Percentiles rank a stretch among this genome's conserved stretches.
Conservation (phyloP, 2,329 filamentous ascomycete genomes). For the Cladosporium sp. region DNA sequence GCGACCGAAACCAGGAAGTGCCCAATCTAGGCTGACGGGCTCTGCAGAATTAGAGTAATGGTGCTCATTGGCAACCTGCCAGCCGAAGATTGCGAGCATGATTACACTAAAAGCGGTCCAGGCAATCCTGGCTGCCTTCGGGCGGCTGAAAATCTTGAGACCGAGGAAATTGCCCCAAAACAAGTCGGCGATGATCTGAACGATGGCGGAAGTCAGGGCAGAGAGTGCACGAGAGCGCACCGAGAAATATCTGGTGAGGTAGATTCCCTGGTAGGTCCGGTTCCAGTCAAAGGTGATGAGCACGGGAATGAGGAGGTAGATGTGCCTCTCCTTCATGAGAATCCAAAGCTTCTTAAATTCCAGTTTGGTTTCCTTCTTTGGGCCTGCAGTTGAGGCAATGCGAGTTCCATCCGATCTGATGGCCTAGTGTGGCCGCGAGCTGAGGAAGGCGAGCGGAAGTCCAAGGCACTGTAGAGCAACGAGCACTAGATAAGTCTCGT, state of each 20-base stretch:
- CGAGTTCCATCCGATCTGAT: background rate
- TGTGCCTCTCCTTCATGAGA: background rate
- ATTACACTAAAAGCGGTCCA: background rate
- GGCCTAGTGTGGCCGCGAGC: background rate
- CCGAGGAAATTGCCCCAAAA: background rate
- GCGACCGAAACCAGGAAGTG: background rate
- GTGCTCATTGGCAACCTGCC: background rate
- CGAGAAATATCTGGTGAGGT: background rate
- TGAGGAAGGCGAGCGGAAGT: background rate
- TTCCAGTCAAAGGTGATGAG: constrained; percentile 1
- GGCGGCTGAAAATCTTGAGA: background rate
- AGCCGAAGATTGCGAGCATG: background rate
- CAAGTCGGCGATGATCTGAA: constrained; percentile 1
- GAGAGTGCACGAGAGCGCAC: background rate
- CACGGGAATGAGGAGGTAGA: background rate
- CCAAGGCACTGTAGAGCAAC: background rate
- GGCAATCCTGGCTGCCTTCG: background rate
- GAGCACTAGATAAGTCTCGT: background rate
- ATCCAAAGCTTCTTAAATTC: background rate
- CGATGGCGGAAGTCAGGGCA: background rate
- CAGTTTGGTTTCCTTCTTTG: background rate
- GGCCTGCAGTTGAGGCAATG: background rate
- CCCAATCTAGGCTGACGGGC: background rate
- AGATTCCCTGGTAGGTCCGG: background rate
- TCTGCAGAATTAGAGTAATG: background rate